These are phyloP conservation scores for Gossypium stocksii DNA, from an alignment of 345 rosid genomes.

Conservation along the genomic window DNA sequence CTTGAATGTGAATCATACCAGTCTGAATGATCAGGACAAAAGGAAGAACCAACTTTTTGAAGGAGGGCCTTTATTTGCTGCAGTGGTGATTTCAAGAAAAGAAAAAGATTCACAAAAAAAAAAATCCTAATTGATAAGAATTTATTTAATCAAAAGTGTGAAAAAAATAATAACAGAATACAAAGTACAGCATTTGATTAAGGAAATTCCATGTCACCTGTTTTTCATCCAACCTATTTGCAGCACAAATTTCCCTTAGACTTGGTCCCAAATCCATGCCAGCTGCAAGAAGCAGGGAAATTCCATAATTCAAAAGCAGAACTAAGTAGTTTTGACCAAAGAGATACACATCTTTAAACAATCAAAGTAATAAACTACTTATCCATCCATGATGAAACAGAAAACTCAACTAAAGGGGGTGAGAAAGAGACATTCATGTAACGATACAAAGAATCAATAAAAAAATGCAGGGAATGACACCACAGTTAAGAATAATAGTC, in stretches of 20 bases:
- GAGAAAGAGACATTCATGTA: background rate
- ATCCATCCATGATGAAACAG: background rate
- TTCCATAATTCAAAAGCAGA: constrained; percentile 3
- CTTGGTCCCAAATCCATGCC: constrained; percentile 72
- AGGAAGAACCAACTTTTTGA: constrained; percentile 59
- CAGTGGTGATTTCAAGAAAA: constrained; percentile 24
- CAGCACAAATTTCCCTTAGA: constrained; percentile 81
- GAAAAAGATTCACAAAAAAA: background rate
- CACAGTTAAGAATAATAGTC: background rate
- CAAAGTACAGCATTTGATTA: constrained; percentile 5
- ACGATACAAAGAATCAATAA: background rate
- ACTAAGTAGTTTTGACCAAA: background rate
- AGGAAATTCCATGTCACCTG: constrained; percentile 48
- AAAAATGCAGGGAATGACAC: background rate
- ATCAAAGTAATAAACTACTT: background rate
- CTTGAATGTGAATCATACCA: constrained; percentile 71
- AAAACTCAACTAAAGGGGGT: background rate
- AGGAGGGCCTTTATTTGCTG: constrained; percentile 95
- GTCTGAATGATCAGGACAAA: constrained; percentile 70
- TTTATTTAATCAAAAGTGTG: background rate
- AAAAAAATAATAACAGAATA: background rate
- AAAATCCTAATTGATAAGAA: background rate
- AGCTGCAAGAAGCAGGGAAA: constrained; percentile 38
- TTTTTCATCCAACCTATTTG: constrained; percentile 83
- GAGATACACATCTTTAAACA: background rate